Base-by-base conservation (phyloP, 2,329 filamentous ascomycete species). In the Chlorencoelia australis region DNA sequence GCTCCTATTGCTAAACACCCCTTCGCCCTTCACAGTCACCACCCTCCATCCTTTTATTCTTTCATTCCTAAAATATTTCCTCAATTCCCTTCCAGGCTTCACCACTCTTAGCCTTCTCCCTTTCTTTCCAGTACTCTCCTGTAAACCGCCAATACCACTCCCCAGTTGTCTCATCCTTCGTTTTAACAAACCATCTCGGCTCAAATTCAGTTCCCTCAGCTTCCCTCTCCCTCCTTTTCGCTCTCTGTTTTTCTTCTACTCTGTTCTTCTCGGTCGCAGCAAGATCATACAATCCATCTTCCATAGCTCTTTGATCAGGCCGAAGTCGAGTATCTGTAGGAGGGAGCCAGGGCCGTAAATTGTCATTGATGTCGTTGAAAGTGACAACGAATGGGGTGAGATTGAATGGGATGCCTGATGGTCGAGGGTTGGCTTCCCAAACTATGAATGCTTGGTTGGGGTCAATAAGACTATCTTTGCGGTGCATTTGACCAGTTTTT, bases 271-370 rank as follows among this genome's bases (percentile, higher is more conserved):
- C 91, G 4, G 73, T 75, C 0, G 89, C 91, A 1, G 91, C 91
- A 41, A 91, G 70, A 53, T 96, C 89, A 55, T 98, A 98, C 60
- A 88, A 76, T n/a, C 89, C 91, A 43, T 96, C 88, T 59, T 98
- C 91, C 91, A 98, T 98, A 2, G 91, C 91, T 8, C 91, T 73
- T 64, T 98, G 91, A 59, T 98, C 91, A 0, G 91, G 89, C 19
- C 91, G 73, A 20, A 94, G 67, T n/a, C 91, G 73, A 2, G 89
- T 94, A 59, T 98, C 91, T 0, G 91, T 98, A 1, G 91, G 91
- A 24, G 91, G 83, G 11, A 98, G 65, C 63, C 81, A 76, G 4
- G 80, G 74, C 34, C 64, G 67, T 13, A 98, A 69, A n/a, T 73
- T 67, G n/a, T 94, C 84, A 36, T 89, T 82, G 33, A 95, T 70